Evolutionary conservation across 345 rosid species (phyloP).

Genomic region (Mallotus nudiflorus): DNA sequence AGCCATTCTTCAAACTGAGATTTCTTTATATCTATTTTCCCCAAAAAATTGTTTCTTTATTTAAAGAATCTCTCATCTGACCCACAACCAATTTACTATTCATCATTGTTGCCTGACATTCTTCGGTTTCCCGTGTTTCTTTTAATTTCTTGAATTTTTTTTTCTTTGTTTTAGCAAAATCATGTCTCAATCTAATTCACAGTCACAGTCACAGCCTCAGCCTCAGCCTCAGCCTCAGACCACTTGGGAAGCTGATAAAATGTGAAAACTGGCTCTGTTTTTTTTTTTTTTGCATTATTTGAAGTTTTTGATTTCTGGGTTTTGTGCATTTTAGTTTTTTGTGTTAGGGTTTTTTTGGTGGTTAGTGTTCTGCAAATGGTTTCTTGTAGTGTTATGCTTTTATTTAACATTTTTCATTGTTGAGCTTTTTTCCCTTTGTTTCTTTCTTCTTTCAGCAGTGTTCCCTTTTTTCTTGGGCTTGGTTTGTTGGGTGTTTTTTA

Average conservation of each 20-base stretch:
- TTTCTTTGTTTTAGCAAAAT: background rate
- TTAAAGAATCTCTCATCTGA: background rate
- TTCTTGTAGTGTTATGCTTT: background rate
- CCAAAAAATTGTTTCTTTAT: too few relatives aligned
- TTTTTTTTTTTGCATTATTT: background rate
- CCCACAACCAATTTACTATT: background rate
- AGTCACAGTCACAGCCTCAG: constrained; percentile 1
- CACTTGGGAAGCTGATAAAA: constrained; percentile 99
- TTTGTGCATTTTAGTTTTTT: background rate
- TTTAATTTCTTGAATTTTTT: background rate
- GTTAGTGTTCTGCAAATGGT: too few relatives aligned
- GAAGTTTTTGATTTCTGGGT: background rate
- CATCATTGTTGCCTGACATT: background rate
- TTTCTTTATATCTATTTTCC: too few relatives aligned
- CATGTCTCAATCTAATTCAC: constrained; percentile 9
- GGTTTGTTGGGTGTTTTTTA: background rate
- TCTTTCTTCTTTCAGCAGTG: background rate
- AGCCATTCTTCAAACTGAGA: too few relatives aligned
- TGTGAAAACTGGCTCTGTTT: constrained; percentile 44
- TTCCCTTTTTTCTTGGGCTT: too few relatives aligned
- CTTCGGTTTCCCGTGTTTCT: background rate
- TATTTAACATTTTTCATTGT: background rate
- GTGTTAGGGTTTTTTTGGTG: background rate
- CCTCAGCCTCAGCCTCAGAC: constrained; percentile 56
- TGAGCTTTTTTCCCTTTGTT: too few relatives aligned